phyloP scores from a whole-genome alignment of 2,329 filamentous ascomycete genomes.

The Calonectria naviculata region DNA sequence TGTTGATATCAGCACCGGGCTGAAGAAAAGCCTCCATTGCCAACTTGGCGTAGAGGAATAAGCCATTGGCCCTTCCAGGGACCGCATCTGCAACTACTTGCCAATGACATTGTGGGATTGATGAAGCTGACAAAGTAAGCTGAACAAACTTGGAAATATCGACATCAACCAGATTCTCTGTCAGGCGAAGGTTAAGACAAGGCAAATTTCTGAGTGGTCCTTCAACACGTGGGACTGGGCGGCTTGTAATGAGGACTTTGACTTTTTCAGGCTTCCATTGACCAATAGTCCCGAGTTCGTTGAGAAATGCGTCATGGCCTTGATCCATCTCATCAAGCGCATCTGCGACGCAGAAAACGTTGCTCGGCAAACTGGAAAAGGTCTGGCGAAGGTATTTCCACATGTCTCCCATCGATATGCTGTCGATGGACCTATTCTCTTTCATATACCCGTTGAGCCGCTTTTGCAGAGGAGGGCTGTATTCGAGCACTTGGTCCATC shows the following conservation, averaged over 20 bases:
- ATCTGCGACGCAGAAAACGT: slow-evolving; percentile 53
- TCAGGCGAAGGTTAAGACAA: slow-evolving; percentile 49
- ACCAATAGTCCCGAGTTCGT: slow-evolving; percentile 46
- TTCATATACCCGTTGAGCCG: slow-evolving; percentile 27
- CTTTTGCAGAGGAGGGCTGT: slow-evolving; percentile 42
- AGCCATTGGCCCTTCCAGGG: slow-evolving; percentile 15
- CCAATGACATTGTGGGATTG: slow-evolving; percentile 31
- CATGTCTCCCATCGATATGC: slow-evolving; percentile 34
- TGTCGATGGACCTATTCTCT: background rate
- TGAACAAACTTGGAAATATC: slow-evolving; percentile 54
- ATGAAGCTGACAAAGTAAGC: slow-evolving; percentile 22
- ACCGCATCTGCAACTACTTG: slow-evolving; percentile 15
- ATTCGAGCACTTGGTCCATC: slow-evolving; percentile 44
- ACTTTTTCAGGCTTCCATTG: slow-evolving; percentile 43
- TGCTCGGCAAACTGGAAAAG: slow-evolving; percentile 32
- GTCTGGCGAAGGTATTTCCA: slow-evolving; percentile 40
- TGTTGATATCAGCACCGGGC: background rate
- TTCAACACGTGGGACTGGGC: slow-evolving; percentile 48
- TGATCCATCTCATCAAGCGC: slow-evolving; percentile 60
- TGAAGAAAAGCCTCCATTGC: slow-evolving; percentile 21
- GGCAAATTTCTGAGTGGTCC: slow-evolving; percentile 37
- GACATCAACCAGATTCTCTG: slow-evolving; percentile 47
- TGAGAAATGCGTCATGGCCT: slow-evolving; percentile 46
- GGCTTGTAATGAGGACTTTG: slow-evolving; percentile 58
- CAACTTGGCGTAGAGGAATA: slow-evolving; percentile 34